These are phyloP conservation scores for Fusarium torreyae DNA, from an alignment of 2,329 filamentous ascomycete genomes.

Conservation along the genomic window DNA sequence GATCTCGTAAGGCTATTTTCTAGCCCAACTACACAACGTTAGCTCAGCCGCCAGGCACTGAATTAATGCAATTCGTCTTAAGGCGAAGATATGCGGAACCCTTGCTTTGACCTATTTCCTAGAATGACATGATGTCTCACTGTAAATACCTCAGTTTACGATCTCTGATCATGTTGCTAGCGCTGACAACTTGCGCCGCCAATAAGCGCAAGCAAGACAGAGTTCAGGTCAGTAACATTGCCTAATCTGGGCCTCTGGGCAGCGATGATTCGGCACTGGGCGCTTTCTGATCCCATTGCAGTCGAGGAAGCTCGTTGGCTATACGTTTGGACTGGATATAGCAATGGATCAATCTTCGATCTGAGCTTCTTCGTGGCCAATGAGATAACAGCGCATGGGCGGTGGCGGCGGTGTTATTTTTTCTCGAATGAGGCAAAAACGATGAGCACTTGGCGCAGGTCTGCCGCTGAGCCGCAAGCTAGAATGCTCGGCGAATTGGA, in stretches of 20 bases:
- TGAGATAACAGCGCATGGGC: background rate
- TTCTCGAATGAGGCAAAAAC: constrained; percentile 23
- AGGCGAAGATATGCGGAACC: constrained; percentile 4
- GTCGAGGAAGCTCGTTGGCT: too few species aligned
- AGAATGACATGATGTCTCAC: constrained; percentile 14
- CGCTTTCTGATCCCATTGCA: background rate
- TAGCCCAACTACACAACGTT: background rate
- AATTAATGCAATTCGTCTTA: background rate
- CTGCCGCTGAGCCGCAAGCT: constrained; percentile 37
- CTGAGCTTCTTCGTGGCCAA: too few species aligned
- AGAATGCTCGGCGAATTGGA: constrained; percentile 8
- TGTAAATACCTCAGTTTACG: constrained; percentile 25
- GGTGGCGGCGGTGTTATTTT: background rate
- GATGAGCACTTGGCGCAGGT: constrained; percentile 33
- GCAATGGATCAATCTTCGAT: too few species aligned
- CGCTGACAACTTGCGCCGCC: constrained; percentile 23
- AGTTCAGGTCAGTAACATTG: constrained; percentile 4
- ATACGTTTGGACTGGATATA: too few species aligned
- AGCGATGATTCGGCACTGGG: constrained; percentile 25
- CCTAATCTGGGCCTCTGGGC: constrained; percentile 27
- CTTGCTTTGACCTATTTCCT: background rate
- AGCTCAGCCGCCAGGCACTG: background rate
- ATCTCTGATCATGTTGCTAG: background rate
- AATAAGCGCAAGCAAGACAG: constrained; percentile 24
- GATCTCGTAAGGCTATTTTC: background rate